Conservation (phyloP, 139 green algal genomes). For the Coelastrella sp. region DNA sequence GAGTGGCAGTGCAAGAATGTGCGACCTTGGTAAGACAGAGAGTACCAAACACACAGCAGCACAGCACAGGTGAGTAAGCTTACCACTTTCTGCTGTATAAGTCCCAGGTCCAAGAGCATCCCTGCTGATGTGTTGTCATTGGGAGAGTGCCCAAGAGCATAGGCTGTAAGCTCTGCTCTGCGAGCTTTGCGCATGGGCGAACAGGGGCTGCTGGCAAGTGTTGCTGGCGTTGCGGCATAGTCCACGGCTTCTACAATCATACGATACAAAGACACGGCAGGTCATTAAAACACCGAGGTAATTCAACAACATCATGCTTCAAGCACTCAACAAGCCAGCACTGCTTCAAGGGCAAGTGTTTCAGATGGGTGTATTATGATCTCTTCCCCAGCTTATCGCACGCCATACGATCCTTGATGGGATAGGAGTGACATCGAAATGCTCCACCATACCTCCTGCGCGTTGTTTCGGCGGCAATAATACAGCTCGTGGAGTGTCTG, state of each 20-base stretch:
- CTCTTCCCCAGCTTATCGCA: neutral
- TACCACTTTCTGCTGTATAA: slow-evolving; percentile 1
- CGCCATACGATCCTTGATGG: neutral
- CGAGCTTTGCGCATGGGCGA: slow-evolving; percentile 37
- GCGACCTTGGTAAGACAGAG: neutral
- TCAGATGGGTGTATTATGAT: neutral
- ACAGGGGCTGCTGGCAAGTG: neutral
- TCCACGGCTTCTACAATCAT: neutral
- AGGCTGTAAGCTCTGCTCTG: slow-evolving; percentile 33
- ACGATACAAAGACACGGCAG: no score
- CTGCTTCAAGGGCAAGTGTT: no score
- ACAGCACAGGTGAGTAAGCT: neutral
- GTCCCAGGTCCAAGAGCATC: neutral
- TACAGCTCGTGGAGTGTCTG: neutral
- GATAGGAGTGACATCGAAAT: neutral
- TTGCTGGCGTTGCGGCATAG: neutral
- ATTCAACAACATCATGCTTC: no score
- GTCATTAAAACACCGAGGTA: neutral
- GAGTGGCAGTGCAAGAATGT: neutral
- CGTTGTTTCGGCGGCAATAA: neutral
- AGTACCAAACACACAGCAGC: neutral
- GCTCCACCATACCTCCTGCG: neutral
- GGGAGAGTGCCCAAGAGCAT: slow-evolving; percentile 18
- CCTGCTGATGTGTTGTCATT: neutral
- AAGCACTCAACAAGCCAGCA: no score